phyloP scores from a whole-genome alignment of 2,329 filamentous ascomycete species.

The Elsinoe ampelina region DNA sequence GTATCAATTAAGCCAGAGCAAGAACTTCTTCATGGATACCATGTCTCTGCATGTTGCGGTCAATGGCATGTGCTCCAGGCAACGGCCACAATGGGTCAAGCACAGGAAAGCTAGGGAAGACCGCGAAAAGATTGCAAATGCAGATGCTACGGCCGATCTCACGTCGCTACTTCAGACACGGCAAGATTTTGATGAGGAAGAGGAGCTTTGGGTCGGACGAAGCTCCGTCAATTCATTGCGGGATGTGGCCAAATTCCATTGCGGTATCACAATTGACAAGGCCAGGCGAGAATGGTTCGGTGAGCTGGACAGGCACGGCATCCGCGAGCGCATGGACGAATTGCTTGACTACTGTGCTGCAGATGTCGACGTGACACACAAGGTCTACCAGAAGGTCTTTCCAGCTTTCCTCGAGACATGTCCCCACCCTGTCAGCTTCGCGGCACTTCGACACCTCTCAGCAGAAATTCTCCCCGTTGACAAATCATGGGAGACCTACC shows the following conservation, averaged over 20 bases:
- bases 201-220: constrained; percentile 88
- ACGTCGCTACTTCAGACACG: constrained; percentile 56
- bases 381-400: constrained; percentile 89
- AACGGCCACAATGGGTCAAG: constrained; percentile 95
- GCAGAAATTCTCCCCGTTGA: constrained; percentile 88
- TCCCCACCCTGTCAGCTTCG: constrained; percentile 95
- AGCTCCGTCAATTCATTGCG: constrained; percentile 92
- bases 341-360: constrained; percentile 90
- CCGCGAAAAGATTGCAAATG: constrained; percentile 65
- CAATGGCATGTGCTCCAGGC: constrained; percentile 97
- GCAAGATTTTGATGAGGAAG: constrained; percentile 61
- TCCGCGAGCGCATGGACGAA: constrained; percentile 64
- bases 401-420: constrained; percentile 82
- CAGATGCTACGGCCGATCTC: constrained; percentile 62
- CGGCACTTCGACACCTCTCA: constrained; percentile 83
- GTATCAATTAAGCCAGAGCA: constrained; percentile 72
- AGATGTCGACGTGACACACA: constrained; percentile 86
- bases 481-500: constrained; percentile 76
- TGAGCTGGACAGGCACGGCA: constrained; percentile 61
- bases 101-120: constrained; percentile 84
- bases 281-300: constrained; percentile 77
- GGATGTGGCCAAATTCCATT: constrained; percentile 94
- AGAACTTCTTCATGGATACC: constrained; percentile 84
- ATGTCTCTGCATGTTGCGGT: constrained; percentile 98
- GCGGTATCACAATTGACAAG: constrained; percentile 87